These are phyloP conservation scores for Trichomonas gallinae DNA, from an alignment of 208 protist species.

Conservation along the genomic window DNA sequence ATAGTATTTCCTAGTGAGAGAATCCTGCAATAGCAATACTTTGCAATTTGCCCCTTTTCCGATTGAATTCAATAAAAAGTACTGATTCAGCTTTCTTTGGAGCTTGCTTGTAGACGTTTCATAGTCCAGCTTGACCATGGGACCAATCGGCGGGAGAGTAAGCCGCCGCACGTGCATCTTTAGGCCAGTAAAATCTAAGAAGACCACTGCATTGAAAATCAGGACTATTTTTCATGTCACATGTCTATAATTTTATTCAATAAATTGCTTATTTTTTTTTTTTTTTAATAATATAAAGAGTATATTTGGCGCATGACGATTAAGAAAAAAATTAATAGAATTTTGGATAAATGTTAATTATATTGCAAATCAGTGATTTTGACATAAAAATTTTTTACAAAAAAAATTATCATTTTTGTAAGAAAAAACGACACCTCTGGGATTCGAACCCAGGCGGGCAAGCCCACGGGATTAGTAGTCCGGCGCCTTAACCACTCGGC, in stretches of 20 bases:
- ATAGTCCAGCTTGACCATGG: not conserved
- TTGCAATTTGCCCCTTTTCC: not conserved
- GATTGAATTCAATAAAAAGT: not conserved
- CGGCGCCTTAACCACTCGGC: not conserved
- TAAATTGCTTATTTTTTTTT: too few relatives aligned
- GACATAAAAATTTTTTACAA: too few relatives aligned
- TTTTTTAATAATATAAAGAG: too few relatives aligned
- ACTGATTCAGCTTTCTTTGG: not conserved
- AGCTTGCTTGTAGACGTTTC: not conserved
- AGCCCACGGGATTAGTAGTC: not conserved
- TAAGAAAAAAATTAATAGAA: too few relatives aligned
- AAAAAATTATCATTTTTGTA: too few relatives aligned
- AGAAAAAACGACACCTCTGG: not conserved
- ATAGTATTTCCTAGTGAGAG: not conserved
- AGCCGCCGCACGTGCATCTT: not conserved
- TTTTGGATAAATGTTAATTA: too few relatives aligned
- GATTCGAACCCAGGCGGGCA: not conserved
- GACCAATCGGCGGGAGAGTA: not conserved
- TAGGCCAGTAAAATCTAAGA: not conserved
- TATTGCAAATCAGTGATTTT: too few relatives aligned
- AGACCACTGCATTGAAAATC: not conserved
- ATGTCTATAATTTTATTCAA: not conserved
- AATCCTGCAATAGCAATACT: not conserved
- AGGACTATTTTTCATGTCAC: not conserved
- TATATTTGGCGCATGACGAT: too few relatives aligned